Evolutionary conservation across 495 filamentous ascomycete species (phyloP), one percentile per base, ranked within the genome.

Genomic region (Clavariopsis aquatica): DNA sequence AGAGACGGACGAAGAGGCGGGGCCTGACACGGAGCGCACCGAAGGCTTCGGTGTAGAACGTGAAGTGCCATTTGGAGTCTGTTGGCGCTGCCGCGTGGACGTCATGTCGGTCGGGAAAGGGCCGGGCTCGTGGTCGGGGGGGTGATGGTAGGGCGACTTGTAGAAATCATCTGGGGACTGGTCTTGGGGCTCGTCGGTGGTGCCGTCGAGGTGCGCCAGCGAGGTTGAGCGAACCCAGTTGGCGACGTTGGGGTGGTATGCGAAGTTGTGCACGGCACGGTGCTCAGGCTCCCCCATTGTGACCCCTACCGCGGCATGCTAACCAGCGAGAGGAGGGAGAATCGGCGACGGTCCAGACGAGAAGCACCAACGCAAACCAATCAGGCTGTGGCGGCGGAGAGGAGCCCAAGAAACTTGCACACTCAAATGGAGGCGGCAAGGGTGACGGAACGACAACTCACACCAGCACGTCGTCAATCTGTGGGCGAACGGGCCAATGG

Each of bases 371-470:
- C 46, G 49, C 28, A 57, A 13, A 52, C 64, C 68, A 70, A 70
- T 70, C 68, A 70, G 60, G 52, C 68, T 52, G 59, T 43, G 49
- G 55, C 52, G 34, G 57, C 31, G 57, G 36, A 63, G 54, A 55
- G 26, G 46, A 60, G 15, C 38, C 47, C 13, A 51, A 23, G 52
- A 41, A 65, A 56, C 60, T 62, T 53, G 31, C 22, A 59, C 57
- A 66, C 62, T 60, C 64, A 64, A 63, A 41, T 70, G 54, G 64
- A 64, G 60, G 55, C 58, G 52, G 46, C 68, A 62, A 64, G 68
- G 68, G 60, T 59, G n/a, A 46, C 59, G 61, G 57, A 70, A 49
- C 49, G 66, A 64, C 66, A 69, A 65, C 66, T 64, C 66, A 69
- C 43, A 65, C 65, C 26, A 9, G 28, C 49, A 38, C 22, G 61